These are phyloP conservation scores for Boletellus deceptivus DNA, from an alignment of 1,284 basidiomycete species.

Conservation along the genomic window DNA sequence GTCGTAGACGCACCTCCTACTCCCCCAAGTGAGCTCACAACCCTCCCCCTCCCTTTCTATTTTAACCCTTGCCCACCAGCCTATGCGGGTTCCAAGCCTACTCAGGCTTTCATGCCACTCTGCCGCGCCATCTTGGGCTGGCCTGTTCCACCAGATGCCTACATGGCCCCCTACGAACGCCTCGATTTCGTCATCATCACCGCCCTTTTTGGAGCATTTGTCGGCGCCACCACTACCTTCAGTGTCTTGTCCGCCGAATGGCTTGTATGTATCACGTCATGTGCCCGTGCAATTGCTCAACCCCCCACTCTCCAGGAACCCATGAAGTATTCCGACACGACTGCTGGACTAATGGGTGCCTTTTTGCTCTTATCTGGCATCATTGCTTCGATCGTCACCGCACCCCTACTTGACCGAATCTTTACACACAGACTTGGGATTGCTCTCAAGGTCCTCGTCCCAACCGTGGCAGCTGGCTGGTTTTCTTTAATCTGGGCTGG, in stretches of 20 bases:
- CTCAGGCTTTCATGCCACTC: conserved; percentile 54
- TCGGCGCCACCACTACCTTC: conserved; percentile 58
- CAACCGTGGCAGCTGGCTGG: conserved; percentile 61
- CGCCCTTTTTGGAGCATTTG: conserved; percentile 60
- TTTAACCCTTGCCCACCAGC: conserved; percentile 39
- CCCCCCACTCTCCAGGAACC: conserved; percentile 48
- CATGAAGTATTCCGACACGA: conserved; percentile 64
- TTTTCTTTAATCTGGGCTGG: conserved; percentile 75
- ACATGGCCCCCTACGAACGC: conserved; percentile 63
- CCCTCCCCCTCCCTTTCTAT: not conserved
- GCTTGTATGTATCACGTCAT: conserved; percentile 44
- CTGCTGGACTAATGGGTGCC: conserved; percentile 68
- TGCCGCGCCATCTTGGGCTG: conserved; percentile 54
- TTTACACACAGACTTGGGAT: conserved; percentile 67
- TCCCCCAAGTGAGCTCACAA: conserved; percentile 61
- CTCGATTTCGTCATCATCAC: conserved; percentile 63
- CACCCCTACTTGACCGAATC: conserved; percentile 76
- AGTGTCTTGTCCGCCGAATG: conserved; percentile 65
- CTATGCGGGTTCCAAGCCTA: conserved; percentile 58
- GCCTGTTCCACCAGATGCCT: conserved; percentile 39
- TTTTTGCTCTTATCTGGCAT: conserved; percentile 67
- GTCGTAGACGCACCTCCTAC: conserved; percentile 61
- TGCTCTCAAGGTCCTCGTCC: conserved; percentile 57
- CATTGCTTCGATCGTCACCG: conserved; percentile 57
- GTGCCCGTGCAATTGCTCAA: not conserved